Base-by-base conservation (phyloP, 2,329 filamentous ascomycete species). In the Penicillium sp. region DNA sequence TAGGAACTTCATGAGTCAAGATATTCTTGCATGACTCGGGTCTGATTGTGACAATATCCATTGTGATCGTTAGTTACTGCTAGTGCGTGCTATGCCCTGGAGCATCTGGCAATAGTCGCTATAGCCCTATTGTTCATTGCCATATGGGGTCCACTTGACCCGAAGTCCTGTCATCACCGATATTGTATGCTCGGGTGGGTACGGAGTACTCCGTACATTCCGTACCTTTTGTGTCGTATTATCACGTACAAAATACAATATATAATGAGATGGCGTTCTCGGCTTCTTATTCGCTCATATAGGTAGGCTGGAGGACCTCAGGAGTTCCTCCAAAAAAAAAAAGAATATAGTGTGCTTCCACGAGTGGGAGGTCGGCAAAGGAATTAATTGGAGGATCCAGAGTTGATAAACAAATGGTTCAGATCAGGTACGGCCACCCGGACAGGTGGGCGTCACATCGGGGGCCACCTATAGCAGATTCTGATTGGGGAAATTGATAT, bases 11-110 rank as follows among this genome's bases (percentile, higher is more conserved):
- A n/a, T n/a, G n/a, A 5, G 5, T 35, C 23, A 9, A n/a, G 38
- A 23, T 23, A 19, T 36, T 10, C 50, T 35, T 31, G 29, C 29
- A 44, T 36, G 39, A 44, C n/a, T 19, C 21, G 15, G 10, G 38
- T 6, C 15, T 17, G 17, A 19, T 43, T 7, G 6, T 9, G 23
- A 49, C 29, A 51, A 51, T 51, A n/a, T 50, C n/a, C 31, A 44
- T 43, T 29, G 38, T 55, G 15, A 31, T 54, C 19, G 27, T 55
- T 55, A 55, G 53, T 38, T 42, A 36, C 23, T 51, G 39, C 53
- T 56, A 56, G 53, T 47, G 50, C 21, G 29, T 4, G 29, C 10
- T 45, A 23, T 23, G 13, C 3, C 9, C 17, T n/a, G 10, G 13
- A 44, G 38, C 27, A 29, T 6, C 8, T 50, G 36, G 36, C 36